Conservation (phyloP, 164 flowering plant species). For the Liriodendron chinense region DNA sequence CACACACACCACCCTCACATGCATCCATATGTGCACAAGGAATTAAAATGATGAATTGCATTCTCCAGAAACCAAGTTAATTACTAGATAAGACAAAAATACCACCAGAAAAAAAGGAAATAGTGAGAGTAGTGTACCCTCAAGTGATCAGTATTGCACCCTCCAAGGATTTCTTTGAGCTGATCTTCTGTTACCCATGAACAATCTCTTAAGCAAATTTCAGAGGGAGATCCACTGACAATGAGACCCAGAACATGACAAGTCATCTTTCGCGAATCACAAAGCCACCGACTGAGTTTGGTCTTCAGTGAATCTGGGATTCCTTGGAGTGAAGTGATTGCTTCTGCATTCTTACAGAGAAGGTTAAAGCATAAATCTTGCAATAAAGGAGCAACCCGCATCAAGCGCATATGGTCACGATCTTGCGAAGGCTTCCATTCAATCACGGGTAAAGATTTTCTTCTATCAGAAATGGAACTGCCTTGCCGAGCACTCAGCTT, state of each 20-base stretch:
- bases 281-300: conserved; percentile 49
- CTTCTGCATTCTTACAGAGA: conserved; percentile 61
- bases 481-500: conserved; percentile 20
- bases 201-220: conserved; percentile 64
- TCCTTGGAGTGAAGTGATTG: conserved; percentile 56
- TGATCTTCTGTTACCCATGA: conserved; percentile 77
- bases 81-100: not conserved
- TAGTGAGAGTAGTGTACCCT: conserved; percentile 30
- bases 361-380: conserved; percentile 41
- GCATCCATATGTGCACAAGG: not conserved
- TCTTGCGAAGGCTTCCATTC: conserved; percentile 53
- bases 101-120: not conserved
- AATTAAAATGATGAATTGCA: not conserved
- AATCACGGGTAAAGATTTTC: conserved; percentile 17
- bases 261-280: conserved; percentile 66
- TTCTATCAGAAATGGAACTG: conserved; percentile 1
- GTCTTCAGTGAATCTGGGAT: conserved; percentile 62
- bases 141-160: conserved; percentile 50
- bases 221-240: conserved; percentile 56
- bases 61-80: not conserved
- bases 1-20: too few species aligned
- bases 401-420: not conserved
- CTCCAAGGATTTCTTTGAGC: conserved; percentile 35
- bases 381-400: conserved; percentile 42
- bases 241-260: conserved; percentile 53